A percentile compares a stretch with the other conserved stretches of the same genome.
Conservation (phyloP, 148 eudicot genomes). For the Vaccinium vitisidaea region DNA sequence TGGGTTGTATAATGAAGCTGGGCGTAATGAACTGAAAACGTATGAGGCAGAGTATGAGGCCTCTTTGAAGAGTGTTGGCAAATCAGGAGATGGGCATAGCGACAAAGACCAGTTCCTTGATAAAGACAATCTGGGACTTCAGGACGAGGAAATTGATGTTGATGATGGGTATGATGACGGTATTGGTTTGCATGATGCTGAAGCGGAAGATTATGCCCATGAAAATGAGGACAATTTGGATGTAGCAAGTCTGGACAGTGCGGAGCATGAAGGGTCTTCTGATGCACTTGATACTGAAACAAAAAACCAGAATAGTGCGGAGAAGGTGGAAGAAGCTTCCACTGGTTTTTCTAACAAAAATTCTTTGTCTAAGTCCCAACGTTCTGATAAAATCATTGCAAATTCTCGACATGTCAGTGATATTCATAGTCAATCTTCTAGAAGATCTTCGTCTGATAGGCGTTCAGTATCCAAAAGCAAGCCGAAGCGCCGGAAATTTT, state of each 20-base stretch:
- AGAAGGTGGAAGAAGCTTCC: constrained; percentile 42
- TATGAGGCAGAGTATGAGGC: constrained; percentile 93
- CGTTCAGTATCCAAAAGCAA: constrained; percentile 51
- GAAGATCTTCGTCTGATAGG: constrained; percentile 42
- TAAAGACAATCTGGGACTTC: constrained; percentile 36
- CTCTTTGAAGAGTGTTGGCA: constrained; percentile 60
- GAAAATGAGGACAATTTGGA: constrained; percentile 29
- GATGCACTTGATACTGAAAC: constrained; percentile 20
- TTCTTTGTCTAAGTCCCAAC: constrained; percentile 32
- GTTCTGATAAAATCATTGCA: constrained; percentile 27
- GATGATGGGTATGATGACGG: constrained; percentile 96
- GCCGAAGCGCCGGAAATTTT: constrained; percentile 56
- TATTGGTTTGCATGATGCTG: constrained; percentile 71
- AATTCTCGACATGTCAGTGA: constrained; percentile 34
- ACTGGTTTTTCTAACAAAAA: constrained; percentile 29
- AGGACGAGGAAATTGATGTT: constrained; percentile 41
- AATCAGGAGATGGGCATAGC: constrained; percentile 33
- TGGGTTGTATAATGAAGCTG: constrained; percentile 92
- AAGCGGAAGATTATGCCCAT: constrained; percentile 52
- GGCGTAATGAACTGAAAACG: constrained; percentile 78
- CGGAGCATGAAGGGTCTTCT: constrained; percentile 34
- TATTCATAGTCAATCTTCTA: constrained; percentile 37
- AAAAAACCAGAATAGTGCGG: constrained; percentile 30
- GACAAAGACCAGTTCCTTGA: constrained; percentile 30
- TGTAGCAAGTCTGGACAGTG: constrained; percentile 33